Evolutionary conservation across 2,329 filamentous ascomycete genomes (phyloP).

Genomic region (Chrysosporium keratinophilum): DNA sequence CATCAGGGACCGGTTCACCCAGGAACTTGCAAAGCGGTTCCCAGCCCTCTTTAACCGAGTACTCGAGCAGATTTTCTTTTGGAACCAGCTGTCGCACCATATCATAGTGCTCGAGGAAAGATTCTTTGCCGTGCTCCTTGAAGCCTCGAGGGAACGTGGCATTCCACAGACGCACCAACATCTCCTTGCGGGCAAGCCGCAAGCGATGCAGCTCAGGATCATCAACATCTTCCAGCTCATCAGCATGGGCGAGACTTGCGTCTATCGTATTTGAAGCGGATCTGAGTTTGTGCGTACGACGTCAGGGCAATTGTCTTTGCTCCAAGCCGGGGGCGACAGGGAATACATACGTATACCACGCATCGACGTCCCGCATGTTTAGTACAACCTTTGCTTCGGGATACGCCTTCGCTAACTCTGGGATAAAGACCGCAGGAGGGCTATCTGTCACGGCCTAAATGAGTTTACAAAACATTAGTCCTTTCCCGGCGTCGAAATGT

Average conservation of each 20-base stretch:
- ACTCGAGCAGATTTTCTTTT: constrained; percentile 44
- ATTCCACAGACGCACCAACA: neutral
- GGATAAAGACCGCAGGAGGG: constrained; percentile 57
- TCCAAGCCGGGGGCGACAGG: neutral
- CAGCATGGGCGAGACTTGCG: neutral
- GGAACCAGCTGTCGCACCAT: constrained; percentile 42
- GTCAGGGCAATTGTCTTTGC: neutral
- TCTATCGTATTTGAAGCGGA: neutral
- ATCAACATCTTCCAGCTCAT: neutral
- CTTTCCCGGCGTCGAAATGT: neutral
- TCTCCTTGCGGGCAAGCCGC: neutral
- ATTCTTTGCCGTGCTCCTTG: constrained; percentile 49
- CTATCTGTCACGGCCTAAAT: constrained; percentile 55
- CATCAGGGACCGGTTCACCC: constrained; percentile 27
- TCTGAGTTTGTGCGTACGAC: neutral
- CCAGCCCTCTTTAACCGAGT: constrained; percentile 45
- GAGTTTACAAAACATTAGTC: neutral
- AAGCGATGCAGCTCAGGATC: neutral
- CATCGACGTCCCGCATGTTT: constrained; percentile 55
- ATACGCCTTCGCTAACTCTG: constrained; percentile 61
- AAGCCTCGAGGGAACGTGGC: constrained; percentile 44
- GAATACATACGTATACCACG: constrained; percentile 38
- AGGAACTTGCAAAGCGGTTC: constrained; percentile 35
- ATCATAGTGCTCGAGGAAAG: constrained; percentile 49
- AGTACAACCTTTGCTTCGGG: constrained; percentile 63